Base-by-base conservation (phyloP, 2,329 filamentous ascomycete species). In the Colletotrichum endophyticum region DNA sequence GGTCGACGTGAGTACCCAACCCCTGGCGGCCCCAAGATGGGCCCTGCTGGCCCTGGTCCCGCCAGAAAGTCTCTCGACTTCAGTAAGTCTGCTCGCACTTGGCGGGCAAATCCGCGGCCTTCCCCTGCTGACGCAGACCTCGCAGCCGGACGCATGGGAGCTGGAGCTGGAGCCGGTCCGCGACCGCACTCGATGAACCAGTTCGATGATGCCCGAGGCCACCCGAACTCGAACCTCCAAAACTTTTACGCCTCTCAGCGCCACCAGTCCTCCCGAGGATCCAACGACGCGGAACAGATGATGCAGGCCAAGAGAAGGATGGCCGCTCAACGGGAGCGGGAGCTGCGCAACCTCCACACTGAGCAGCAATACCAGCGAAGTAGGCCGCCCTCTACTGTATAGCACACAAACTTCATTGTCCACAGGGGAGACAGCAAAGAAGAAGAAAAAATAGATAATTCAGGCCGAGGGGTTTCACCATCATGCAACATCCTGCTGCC, bases 311-410 rank as follows among this genome's bases (percentile, higher is more conserved):
- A 99, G 92, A 95, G 97, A 89, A 95, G 96, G 90, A 98, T 99
- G 95, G 97, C 97, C 84, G 97, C 97, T 86, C 97, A 99, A 89
- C 95, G 97, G 88, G 97, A 99, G 91, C 95, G 96, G 88, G 97
- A 99, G 90, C 94, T 99, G 87, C 95, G 97, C 88, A 99, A 99
- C 89, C 98, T 99, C 89, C 97, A 99, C 89, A 98, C 98, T 89
- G 97, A 99, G 92, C 97, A 99, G 92, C 97, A 99, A 93, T 99
- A 98, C 89, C 98, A 99, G 91, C 94, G 96, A 95, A 98, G 97
- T 99, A 95, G 93, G 94, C 93, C 93, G 87, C 91, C 92, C 92
- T 92, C 91, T 91, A 90, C 91, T 92, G 91, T 91, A 92, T 94
- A 93, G 91, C 91, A 89, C 85, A 88, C 87, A 87, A 86, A 78